Percentiles rank a stretch among this genome's conserved stretches.
Evolutionary conservation across 1,284 basidiomycete genomes (phyloP).

Genomic region (Cerrena zonata): DNA sequence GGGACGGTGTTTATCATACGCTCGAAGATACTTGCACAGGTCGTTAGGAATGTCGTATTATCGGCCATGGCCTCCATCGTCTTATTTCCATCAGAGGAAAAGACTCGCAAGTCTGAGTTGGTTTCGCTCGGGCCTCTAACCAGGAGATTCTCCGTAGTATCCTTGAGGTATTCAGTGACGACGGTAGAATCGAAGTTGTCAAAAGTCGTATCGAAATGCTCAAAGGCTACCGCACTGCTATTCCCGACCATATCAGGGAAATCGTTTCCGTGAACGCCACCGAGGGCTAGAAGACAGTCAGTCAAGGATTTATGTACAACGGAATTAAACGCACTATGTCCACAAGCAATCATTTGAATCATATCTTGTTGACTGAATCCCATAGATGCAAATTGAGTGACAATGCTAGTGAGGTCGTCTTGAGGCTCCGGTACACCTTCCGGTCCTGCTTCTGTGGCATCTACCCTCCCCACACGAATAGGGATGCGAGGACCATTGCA

Average conservation of each 20-base stretch:
- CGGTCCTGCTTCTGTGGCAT: conserved; percentile 18
- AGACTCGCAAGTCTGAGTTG: conserved; percentile 20
- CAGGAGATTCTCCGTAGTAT: conserved; percentile 16
- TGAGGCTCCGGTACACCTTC: conserved; percentile 27
- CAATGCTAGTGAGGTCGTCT: conserved; percentile 15
- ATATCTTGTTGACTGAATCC: conserved; percentile 23
- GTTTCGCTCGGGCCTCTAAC: conserved; percentile 15
- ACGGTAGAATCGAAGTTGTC: conserved; percentile 16
- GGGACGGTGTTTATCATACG: conserved; percentile 27
- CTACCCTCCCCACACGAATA: conserved; percentile 22
- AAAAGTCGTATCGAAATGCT: conserved; percentile 14
- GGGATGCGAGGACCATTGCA: conserved; percentile 18
- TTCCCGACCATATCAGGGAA: conserved; percentile 4
- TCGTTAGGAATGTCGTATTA: conserved; percentile 11
- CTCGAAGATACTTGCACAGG: conserved; percentile 17
- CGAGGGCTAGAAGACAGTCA: no score
- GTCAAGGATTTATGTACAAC: conserved; percentile 23
- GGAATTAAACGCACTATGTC: conserved; percentile 25
- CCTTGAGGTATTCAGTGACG: conserved; percentile 17
- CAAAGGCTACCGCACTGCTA: conserved; percentile 5
- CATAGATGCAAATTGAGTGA: conserved; percentile 17
- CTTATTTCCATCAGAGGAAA: conserved; percentile 20
- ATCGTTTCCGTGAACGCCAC: conserved; percentile 23
- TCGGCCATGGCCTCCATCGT: conserved; percentile 20
- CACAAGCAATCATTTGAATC: conserved; percentile 25